Base-by-base conservation (phyloP, 2,329 filamentous ascomycete species). In the Calonectria pauciramosa region DNA sequence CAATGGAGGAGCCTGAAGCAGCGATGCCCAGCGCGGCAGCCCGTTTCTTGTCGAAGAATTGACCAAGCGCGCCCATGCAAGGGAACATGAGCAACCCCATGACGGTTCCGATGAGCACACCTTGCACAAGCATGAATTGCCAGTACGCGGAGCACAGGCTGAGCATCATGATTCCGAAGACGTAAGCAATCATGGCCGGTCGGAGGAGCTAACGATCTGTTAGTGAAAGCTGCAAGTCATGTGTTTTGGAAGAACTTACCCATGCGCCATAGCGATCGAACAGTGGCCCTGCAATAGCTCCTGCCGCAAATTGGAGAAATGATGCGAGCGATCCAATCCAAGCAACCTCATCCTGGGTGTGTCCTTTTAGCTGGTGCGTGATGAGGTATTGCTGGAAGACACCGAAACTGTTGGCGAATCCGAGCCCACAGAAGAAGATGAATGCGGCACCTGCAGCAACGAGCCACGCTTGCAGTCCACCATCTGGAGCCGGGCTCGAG, bases 111-210 rank as follows among this genome's bases (percentile, higher is more conserved):
- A 86, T 81, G 2, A 90, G 77, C 1, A 90, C 77, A 2, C 87
- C 88, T 69, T 90, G 89, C 0, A 85, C 84, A 11, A 91, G 87
- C 83, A 91, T 87, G 77, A 90, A 85, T 8, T 91, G 89, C 82
- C 86, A 91, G 75, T 90, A 91, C 38, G 84, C 70, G 5, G 79
- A 84, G 77, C 87, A 89, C 0, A 80, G 10, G 5, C 78, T 80
- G 0, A 74, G 71, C 75, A 79, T 78, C 78, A 80, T 80, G 1
- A 73, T 77, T 3, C 75, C 68, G 11, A 78, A 77, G 0, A 80
- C 26, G 8, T 80, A 80, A 0, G 32, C 30, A 0, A 79, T 8
- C 1, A 77, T 77, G 0, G 77, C 76, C 2, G 78, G 78, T 0
- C 72, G 71, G 5, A 80, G 63, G 0, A 79, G 28, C 78, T 80